These are phyloP conservation scores for Taphrina confusa DNA, from an alignment of 1,139 yeast species.

Conservation along the genomic window DNA sequence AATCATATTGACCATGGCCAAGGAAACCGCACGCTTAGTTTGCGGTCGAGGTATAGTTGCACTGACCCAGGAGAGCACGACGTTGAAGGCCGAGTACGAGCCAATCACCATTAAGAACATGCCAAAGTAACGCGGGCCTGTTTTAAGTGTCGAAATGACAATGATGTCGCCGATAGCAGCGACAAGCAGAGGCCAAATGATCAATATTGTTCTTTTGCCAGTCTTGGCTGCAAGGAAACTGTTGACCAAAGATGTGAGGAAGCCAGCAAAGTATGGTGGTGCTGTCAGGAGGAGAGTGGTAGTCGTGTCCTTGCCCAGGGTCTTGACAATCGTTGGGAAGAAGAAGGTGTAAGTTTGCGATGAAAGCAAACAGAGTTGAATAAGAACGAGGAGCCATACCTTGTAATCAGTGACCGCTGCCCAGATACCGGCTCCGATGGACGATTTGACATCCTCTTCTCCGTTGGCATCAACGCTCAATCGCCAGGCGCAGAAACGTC, in stretches of 20 bases:
- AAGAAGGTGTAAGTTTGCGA: conserved; percentile 43
- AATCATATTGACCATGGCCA: conserved; percentile 40
- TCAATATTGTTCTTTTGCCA: conserved; percentile 47
- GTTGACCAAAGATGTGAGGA: conserved; percentile 44
- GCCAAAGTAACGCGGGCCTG: conserved; percentile 46
- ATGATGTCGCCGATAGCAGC: conserved; percentile 48
- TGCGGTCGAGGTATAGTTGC: conserved; percentile 54
- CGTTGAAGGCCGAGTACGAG: conserved; percentile 48
- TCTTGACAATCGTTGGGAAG: conserved; percentile 50
- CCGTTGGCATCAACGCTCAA: conserved; percentile 47
- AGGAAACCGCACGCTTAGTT: conserved; percentile 52
- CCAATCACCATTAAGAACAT: conserved; percentile 48
- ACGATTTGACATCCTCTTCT: conserved; percentile 8
- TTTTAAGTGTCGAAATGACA: conserved; percentile 48
- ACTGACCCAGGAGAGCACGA: conserved; percentile 49
- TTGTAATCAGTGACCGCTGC: conserved; percentile 17
- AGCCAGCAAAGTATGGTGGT: conserved; percentile 57
- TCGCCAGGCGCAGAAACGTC: conserved; percentile 33
- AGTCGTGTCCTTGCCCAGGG: conserved; percentile 55
- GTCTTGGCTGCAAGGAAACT: conserved; percentile 46
- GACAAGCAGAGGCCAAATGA: conserved; percentile 44
- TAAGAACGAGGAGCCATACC: conserved; percentile 19
- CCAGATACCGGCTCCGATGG: conserved; percentile 12
- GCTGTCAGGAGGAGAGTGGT: conserved; percentile 57
- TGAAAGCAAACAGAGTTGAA: conserved; percentile 29